Percentiles rank a stretch among this genome's conserved stretches.
Evolutionary conservation across 2,329 filamentous ascomycete genomes (phyloP).

Genomic region (Gnomoniopsis sp.): DNA sequence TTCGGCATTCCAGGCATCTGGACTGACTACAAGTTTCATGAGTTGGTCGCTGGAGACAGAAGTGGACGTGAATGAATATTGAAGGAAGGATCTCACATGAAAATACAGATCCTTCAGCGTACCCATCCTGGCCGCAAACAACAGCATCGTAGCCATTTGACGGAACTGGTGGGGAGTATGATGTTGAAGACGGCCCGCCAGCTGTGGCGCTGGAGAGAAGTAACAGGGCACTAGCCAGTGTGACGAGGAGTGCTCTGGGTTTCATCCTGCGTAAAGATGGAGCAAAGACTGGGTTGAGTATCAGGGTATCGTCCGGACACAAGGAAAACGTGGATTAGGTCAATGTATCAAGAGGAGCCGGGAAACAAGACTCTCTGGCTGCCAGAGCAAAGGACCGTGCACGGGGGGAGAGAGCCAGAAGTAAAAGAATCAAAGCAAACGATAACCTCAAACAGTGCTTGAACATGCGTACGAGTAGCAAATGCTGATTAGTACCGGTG

Average conservation of each 20-base stretch:
- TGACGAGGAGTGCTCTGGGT: background rate
- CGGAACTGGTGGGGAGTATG: background rate
- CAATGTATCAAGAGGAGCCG: background rate
- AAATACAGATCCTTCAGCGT: constrained; percentile 11
- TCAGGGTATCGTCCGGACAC: background rate
- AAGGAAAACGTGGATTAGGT: background rate
- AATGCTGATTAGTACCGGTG: too few species aligned
- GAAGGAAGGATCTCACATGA: constrained; percentile 4
- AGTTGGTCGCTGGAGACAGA: background rate
- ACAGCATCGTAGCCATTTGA: constrained; percentile 25
- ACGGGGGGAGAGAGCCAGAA: background rate
- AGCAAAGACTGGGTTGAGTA: background rate
- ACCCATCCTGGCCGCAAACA: constrained; percentile 27
- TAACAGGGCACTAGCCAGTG: constrained; percentile 18
- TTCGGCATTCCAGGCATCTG: constrained; percentile 31
- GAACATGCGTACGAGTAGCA: background rate
- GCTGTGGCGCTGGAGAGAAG: constrained; percentile 8
- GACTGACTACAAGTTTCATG: constrained; percentile 22
- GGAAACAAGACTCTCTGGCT: background rate
- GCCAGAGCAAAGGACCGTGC: background rate
- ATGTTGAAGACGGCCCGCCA: background rate
- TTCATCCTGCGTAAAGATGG: background rate
- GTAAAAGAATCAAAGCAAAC: background rate
- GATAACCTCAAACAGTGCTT: background rate
- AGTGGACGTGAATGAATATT: too few species aligned